phyloP scores from a whole-genome alignment of 768 basidiomycete genomes.

The Sporobolomyces roseus region DNA sequence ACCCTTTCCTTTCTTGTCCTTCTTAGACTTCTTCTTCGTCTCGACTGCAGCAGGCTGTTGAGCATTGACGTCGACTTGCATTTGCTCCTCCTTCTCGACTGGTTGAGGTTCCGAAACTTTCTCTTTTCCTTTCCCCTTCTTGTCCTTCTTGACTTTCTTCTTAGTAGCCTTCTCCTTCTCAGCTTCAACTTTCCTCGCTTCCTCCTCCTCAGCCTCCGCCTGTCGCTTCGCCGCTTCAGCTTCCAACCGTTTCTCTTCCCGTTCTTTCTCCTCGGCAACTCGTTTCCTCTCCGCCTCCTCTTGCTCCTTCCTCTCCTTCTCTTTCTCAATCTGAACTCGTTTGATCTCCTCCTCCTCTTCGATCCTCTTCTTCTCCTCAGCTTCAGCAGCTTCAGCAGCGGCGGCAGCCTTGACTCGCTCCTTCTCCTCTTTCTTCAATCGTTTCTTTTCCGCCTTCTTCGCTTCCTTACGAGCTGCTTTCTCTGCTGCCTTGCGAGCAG shows the following conservation, averaged over 20 bases:
- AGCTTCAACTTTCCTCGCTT: background rate
- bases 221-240: background rate
- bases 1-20: conserved; percentile 1
- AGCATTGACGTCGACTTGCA: background rate
- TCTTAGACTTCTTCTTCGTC: background rate
- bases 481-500: background rate
- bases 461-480: background rate
- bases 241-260: background rate
- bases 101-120: too few species aligned
- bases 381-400: conserved; percentile 12
- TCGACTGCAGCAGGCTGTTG: too few species aligned
- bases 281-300: background rate
- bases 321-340: background rate
- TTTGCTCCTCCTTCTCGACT: background rate
- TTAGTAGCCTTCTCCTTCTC: background rate
- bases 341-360: background rate
- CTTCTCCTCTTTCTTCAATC: conserved; percentile 5
- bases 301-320: background rate
- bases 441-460: conserved; percentile 4
- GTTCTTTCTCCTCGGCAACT: too few species aligned
- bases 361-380: background rate
- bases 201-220: background rate
- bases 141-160: background rate
- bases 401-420: too few species aligned
- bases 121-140: conserved; percentile 12